Evolutionary conservation across 352 stramenopile species (phyloP).

Genomic region (Globisporangium barbulae): DNA sequence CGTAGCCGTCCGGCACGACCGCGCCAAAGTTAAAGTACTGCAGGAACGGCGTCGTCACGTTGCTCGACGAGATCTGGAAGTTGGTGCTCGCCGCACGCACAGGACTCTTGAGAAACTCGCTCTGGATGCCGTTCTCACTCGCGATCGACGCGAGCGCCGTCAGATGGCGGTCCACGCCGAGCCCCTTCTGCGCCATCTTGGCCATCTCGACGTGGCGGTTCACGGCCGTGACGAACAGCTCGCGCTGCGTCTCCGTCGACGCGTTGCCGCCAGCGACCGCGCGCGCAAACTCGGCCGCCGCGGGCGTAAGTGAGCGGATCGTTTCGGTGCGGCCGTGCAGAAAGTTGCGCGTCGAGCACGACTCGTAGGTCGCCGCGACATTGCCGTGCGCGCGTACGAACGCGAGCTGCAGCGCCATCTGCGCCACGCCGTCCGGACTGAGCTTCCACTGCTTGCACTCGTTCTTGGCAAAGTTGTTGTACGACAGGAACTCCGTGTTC

Average conservation of each 20-base stretch:
- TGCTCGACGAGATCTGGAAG: conserved; percentile 90
- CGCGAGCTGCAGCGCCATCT: conserved; percentile 91
- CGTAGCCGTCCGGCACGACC: conserved; percentile 86
- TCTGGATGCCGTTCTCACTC: conserved; percentile 47
- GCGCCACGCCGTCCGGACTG: conserved; percentile 86
- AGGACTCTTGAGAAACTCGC: conserved; percentile 77
- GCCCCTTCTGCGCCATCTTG: conserved; percentile 84
- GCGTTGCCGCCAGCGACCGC: conserved; percentile 39
- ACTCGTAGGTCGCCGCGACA: conserved; percentile 88
- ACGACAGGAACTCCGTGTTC: conserved; percentile 76
- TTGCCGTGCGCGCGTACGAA: conserved; percentile 80
- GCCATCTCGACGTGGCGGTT: conserved; percentile 88
- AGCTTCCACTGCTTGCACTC: conserved; percentile 91
- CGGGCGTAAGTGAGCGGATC: conserved; percentile 83
- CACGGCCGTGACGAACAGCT: conserved; percentile 66
- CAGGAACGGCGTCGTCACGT: conserved; percentile 87
- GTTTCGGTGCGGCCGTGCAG: conserved; percentile 91
- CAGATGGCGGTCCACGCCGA: conserved; percentile 87
- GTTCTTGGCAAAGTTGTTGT: conserved; percentile 88
- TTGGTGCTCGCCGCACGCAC: conserved; percentile 78
- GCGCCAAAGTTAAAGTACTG: conserved; percentile 90
- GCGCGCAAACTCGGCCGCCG: conserved; percentile 66
- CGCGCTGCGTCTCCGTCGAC: conserved; percentile 46
- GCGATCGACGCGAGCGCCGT: conserved; percentile 78
- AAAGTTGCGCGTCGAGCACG: conserved; percentile 89